Base-by-base conservation (phyloP, 805 yeast genomes). In the Maudiozyma turicensis region DNA sequence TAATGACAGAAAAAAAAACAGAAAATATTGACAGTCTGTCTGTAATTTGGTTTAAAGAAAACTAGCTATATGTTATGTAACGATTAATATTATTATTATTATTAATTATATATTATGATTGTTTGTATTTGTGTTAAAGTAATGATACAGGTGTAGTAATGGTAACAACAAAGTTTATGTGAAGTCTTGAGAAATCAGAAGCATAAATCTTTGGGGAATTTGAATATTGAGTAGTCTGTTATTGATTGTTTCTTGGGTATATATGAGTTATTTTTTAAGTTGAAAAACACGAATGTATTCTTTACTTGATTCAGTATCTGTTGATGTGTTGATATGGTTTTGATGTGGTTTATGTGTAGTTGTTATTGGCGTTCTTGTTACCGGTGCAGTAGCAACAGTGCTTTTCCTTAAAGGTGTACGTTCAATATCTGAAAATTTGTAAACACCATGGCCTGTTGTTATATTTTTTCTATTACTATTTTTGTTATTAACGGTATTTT, bases 221-320 rank as follows among this genome's bases (percentile, higher is more conserved):
- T 20, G 26, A 20, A 20, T 20, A 20, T 20, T 20, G 26, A 20
- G 26, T 20, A 20, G 26, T 39, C 29, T 39, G 13, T 28, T 45
- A 31, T 30, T 15, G 37, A 10, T n/a, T 46, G 33, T 15, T 39
- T 15, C 39, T 43, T 15, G 26, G 9, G 8, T 20, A 20, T 6
- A 8, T 13, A 35, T 5, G 38, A 35, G 14, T 45, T n/a, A 34
- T 41, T 47, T 43, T 20, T 43, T 43, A 14, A 63, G 47, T 41
- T 61, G 66, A 40, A 63, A 63, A 2, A 63, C 66, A 32, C 67
- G 52, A 8, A 63, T 59, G 46, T 55, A 58, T 40, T 60, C 63
- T 46, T 57, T 60, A 37, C 58, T 57, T 31, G 59, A 52, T 8
- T 64, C 63, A 45, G 38, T 14, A 13, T 35, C 38, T 11, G 14